Conservation (phyloP, 352 stramenopile genomes). For the Globisporangium solare region DNA sequence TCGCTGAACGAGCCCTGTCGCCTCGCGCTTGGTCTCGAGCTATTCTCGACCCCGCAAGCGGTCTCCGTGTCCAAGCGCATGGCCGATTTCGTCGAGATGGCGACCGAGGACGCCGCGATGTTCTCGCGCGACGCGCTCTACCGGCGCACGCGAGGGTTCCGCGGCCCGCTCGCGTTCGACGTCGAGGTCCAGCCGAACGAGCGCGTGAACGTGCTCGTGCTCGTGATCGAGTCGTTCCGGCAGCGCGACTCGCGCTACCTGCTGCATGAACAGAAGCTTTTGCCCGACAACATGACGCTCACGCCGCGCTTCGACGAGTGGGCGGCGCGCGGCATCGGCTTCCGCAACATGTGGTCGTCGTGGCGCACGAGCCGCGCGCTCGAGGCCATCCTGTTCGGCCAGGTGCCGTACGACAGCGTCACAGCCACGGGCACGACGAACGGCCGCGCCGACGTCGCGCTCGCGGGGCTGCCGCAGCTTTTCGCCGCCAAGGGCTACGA, state of each 20-base stretch:
- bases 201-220: slow-evolving; percentile 54
- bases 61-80: slow-evolving; percentile 19
- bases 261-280: slow-evolving; percentile 26
- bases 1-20: slow-evolving; percentile 45
- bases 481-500: slow-evolving; percentile 57
- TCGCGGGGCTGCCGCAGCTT: slow-evolving; percentile 52
- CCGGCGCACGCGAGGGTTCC: slow-evolving; percentile 40
- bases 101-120: slow-evolving; percentile 36
- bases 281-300: slow-evolving; percentile 43
- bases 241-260: slow-evolving; percentile 54
- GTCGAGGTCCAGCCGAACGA: slow-evolving; percentile 31
- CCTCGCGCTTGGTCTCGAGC: slow-evolving; percentile 25
- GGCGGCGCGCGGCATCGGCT: slow-evolving; percentile 38
- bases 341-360: slow-evolving; percentile 61
- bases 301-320: slow-evolving; percentile 64
- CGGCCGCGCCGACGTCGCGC: slow-evolving; percentile 25
- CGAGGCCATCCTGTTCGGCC: slow-evolving; percentile 58
- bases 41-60: slow-evolving; percentile 11
- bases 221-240: slow-evolving; percentile 64
- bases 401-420: slow-evolving; percentile 57
- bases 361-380: slow-evolving; percentile 68
- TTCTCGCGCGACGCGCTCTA: slow-evolving; percentile 38
- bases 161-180: slow-evolving; percentile 52
- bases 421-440: slow-evolving; percentile 43
- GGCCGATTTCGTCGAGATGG: slow-evolving; percentile 39